Conservation (phyloP, 768 basidiomycete species). For the Pseudohyphozyma bogoriensis region DNA sequence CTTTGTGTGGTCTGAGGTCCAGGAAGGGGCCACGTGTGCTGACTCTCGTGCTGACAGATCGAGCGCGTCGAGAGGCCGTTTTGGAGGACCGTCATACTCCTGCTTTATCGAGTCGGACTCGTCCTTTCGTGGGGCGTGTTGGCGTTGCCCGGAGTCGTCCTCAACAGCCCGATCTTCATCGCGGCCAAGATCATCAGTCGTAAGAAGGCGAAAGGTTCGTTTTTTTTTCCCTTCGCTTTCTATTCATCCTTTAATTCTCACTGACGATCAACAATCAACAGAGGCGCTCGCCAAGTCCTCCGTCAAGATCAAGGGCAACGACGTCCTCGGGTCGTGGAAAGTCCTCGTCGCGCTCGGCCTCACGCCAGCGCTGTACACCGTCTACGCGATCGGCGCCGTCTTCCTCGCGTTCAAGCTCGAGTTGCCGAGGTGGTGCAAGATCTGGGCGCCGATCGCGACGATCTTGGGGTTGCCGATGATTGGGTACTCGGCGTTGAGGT, state of each 20-base stretch:
- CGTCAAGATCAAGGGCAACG: conserved; percentile 90
- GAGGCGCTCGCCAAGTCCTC: conserved; percentile 91
- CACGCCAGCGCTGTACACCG: conserved; percentile 70
- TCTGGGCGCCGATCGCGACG: conserved; percentile 69
- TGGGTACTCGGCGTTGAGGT: conserved; percentile 87
- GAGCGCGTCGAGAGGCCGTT: conserved; percentile 73
- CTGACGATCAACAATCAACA: no score
- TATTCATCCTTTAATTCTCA: background rate
- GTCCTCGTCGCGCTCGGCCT: conserved; percentile 85
- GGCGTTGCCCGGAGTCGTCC: conserved; percentile 77
- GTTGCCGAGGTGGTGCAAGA: conserved; percentile 52
- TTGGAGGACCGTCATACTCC: conserved; percentile 64
- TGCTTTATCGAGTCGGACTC: conserved; percentile 70
- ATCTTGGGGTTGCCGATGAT: conserved; percentile 68
- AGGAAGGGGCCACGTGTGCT: background rate
- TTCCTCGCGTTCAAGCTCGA: conserved; percentile 58
- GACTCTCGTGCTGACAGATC: conserved; percentile 46
- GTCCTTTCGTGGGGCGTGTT: conserved; percentile 70
- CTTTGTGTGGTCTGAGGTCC: background rate
- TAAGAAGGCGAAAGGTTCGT: conserved; percentile 73
- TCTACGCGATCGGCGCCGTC: conserved; percentile 73
- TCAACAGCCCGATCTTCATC: conserved; percentile 89
- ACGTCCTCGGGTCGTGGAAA: conserved; percentile 98
- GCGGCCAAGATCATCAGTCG: conserved; percentile 77
- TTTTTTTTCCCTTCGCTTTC: no score